Percentiles rank a stretch among this genome's conserved stretches.
Conservation (phyloP, 2,329 filamentous ascomycete genomes). For the Epichloe brachyelytri region DNA sequence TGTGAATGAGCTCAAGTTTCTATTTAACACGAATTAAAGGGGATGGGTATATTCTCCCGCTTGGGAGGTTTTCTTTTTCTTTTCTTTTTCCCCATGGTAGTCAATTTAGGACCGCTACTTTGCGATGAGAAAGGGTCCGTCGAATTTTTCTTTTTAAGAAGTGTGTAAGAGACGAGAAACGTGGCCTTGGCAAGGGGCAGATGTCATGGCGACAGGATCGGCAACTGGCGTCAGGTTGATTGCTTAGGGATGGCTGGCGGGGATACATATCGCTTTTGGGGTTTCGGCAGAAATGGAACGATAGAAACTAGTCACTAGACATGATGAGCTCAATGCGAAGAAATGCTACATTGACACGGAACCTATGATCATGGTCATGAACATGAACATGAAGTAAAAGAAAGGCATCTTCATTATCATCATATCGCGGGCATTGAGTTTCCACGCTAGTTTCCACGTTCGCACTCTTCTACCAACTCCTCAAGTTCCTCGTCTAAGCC, state of each 20-base stretch:
- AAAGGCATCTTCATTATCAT: neutral
- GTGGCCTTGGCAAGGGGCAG: too few species aligned
- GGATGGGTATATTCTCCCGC: neutral
- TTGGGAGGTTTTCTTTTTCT: too few species aligned
- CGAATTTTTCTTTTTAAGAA: too few species aligned
- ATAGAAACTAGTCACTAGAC: too few species aligned
- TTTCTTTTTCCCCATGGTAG: too few species aligned
- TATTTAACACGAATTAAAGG: conserved; percentile 35
- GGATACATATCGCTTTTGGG: neutral
- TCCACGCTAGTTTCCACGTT: neutral
- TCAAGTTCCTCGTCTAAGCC: neutral
- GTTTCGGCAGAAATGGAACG: neutral
- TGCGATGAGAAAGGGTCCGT: too few species aligned
- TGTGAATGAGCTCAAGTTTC: conserved; percentile 52
- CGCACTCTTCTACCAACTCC: neutral
- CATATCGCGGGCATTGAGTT: neutral
- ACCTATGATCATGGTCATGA: too few species aligned
- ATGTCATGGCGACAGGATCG: neutral
- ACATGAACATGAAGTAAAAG: too few species aligned
- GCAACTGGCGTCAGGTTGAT: neutral
- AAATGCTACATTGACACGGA: too few species aligned
- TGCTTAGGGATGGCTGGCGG: neutral
- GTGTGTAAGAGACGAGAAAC: too few species aligned
- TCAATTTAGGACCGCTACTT: too few species aligned
- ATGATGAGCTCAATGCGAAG: too few species aligned